Evolutionary conservation across 73 alveolate genomes (phyloP).

Genomic region (Paramecium primaurelia): DNA sequence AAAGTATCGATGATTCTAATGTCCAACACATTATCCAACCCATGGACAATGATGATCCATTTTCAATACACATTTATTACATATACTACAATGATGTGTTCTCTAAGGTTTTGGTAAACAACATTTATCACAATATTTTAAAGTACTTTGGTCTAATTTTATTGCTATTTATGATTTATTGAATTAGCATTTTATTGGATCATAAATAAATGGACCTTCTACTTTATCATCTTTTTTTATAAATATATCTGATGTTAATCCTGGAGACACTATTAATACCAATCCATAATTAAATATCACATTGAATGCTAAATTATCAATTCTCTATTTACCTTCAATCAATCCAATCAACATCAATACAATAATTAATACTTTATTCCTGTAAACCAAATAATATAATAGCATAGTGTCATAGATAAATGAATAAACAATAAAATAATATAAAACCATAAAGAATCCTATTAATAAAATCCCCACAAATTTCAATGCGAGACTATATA

Average conservation of each 20-base stretch:
- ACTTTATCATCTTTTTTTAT: background rate
- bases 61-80: slow-evolving; percentile 74
- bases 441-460: background rate
- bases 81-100: slow-evolving; percentile 86
- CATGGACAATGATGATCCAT: slow-evolving; percentile 95
- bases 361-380: background rate
- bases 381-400: background rate
- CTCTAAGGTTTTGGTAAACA: slow-evolving; percentile 80
- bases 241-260: background rate
- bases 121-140: slow-evolving; percentile 67
- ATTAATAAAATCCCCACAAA: background rate
- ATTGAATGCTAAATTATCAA: background rate
- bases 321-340: background rate
- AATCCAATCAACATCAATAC: background rate
- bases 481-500: background rate
- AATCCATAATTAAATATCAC: background rate
- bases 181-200: background rate
- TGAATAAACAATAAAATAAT: background rate
- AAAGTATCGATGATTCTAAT: slow-evolving; percentile 78
- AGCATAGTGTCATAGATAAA: background rate
- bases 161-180: background rate
- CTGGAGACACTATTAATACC: background rate
- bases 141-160: background rate
- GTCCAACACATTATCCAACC: slow-evolving; percentile 88
- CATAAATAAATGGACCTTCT: slow-evolving; percentile 12